These are phyloP conservation scores for Camellia sinensis DNA, from an alignment of 148 eudicot species.

Conservation along the genomic window DNA sequence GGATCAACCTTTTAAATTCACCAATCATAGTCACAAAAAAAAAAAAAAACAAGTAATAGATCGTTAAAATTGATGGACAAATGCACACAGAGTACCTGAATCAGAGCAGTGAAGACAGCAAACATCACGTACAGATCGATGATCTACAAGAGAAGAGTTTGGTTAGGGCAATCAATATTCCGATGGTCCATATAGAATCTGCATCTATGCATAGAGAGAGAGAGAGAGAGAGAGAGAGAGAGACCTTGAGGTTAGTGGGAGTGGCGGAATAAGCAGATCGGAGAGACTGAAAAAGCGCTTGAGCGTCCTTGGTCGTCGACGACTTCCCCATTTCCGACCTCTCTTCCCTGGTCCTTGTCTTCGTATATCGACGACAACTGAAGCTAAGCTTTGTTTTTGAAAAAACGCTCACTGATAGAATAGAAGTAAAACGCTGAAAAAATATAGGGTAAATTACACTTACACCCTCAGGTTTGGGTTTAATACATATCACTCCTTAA, in stretches of 20 bases:
- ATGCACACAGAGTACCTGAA: conserved; percentile 34
- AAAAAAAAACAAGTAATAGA: background rate
- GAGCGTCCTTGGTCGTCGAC: conserved; percentile 47
- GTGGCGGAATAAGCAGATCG: conserved; percentile 73
- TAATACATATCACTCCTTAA: too few relatives aligned
- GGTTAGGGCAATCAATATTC: background rate
- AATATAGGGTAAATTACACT: background rate
- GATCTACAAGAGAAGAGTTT: conserved; percentile 25
- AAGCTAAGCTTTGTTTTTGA: background rate
- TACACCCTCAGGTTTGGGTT: too few relatives aligned
- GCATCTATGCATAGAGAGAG: background rate
- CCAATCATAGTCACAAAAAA: background rate
- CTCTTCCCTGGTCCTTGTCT: background rate
- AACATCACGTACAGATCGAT: conserved; percentile 47
- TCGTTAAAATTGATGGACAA: background rate
- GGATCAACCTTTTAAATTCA: background rate
- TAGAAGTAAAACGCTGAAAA: background rate
- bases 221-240: background rate
- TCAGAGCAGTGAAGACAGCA: conserved; percentile 42
- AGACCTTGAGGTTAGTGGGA: conserved; percentile 77
- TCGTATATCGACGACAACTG: background rate
- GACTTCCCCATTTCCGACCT: background rate
- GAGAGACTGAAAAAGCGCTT: conserved; percentile 72
- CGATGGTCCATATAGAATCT: background rate
- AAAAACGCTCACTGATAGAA: background rate